phyloP scores from a whole-genome alignment of 306 rosid genomes.

The Aeschynomene evenia region DNA sequence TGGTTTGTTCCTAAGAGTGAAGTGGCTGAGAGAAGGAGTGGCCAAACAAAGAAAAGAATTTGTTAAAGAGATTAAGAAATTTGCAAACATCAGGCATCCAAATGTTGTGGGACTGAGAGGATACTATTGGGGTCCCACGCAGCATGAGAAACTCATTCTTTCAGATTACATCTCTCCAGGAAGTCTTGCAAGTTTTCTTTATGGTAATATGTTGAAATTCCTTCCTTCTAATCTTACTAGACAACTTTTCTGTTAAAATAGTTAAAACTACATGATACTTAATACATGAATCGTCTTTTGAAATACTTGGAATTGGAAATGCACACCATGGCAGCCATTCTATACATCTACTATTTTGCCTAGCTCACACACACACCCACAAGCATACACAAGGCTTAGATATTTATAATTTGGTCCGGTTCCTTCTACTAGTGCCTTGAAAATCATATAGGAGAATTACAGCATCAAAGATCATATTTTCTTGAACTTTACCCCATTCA shows the following conservation, averaged over 20 bases:
- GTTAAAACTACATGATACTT: not conserved
- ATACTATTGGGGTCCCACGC: slow-evolving; percentile 99
- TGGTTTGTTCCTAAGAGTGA: slow-evolving; percentile 81
- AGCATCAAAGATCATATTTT: not conserved
- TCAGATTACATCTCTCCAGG: slow-evolving; percentile 90
- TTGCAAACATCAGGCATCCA: slow-evolving; percentile 95
- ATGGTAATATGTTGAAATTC: slow-evolving; percentile 58
- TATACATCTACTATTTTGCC: not conserved
- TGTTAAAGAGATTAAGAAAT: slow-evolving; percentile 90
- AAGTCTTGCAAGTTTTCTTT: slow-evolving; percentile 87
- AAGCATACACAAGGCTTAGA: not conserved
- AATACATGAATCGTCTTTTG: too few relatives aligned
- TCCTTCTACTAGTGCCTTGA: not conserved
- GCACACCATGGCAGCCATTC: not conserved
- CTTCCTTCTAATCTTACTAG: slow-evolving; percentile 5
- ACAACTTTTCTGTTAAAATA: not conserved
- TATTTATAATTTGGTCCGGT: not conserved
- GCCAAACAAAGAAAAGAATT: slow-evolving; percentile 98
- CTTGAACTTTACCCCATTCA: not conserved
- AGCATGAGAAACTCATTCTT: slow-evolving; percentile 98
- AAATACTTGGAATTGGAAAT: slow-evolving; percentile 19
- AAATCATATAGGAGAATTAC: not conserved
- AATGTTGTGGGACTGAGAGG: slow-evolving; percentile 95
- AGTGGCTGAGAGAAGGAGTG: slow-evolving; percentile 99
- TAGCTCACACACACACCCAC: not conserved